Conservation (phyloP, 179 eudicot species). For the Pouteria campechiana region DNA sequence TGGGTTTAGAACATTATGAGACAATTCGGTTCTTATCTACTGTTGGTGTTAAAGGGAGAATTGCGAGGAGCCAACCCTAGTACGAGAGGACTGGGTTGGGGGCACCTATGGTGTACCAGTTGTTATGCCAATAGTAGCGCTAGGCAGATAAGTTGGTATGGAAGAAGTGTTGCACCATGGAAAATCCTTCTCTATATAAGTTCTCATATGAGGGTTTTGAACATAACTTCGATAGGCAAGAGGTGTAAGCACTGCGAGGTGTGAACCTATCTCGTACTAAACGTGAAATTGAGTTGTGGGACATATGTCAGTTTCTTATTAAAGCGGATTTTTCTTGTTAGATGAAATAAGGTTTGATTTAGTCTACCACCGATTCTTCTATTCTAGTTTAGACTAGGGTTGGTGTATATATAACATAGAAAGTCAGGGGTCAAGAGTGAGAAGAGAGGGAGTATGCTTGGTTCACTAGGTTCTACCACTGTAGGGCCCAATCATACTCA, state of each 20-base stretch:
- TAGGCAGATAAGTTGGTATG: slow-evolving; percentile 3
- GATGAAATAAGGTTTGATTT: too few relatives aligned
- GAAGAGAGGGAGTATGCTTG: too few relatives aligned
- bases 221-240: slow-evolving; percentile 16
- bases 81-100: slow-evolving; percentile 8
- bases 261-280: slow-evolving; percentile 13
- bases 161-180: not conserved
- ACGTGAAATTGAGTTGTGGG: too few relatives aligned
- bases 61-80: slow-evolving; percentile 1
- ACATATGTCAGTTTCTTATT: too few relatives aligned
- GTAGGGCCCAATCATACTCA: slow-evolving; percentile 12
- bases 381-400: too few relatives aligned
- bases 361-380: too few relatives aligned
- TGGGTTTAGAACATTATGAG: not conserved
- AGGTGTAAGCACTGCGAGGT: slow-evolving; percentile 16
- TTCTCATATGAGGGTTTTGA: slow-evolving; percentile 15
- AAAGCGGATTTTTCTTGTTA: too few relatives aligned
- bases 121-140: slow-evolving; percentile 11
- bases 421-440: too few relatives aligned
- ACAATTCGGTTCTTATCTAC: slow-evolving; percentile 1
- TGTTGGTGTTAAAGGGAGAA: slow-evolving; percentile 6
- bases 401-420: too few relatives aligned
- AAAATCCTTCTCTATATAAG: slow-evolving; percentile 9
- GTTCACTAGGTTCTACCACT: slow-evolving; percentile 15
- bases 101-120: slow-evolving; percentile 7